Evolutionary conservation across 2,329 filamentous ascomycete genomes (phyloP).

Genomic region (Tolypocladium tropicale): DNA sequence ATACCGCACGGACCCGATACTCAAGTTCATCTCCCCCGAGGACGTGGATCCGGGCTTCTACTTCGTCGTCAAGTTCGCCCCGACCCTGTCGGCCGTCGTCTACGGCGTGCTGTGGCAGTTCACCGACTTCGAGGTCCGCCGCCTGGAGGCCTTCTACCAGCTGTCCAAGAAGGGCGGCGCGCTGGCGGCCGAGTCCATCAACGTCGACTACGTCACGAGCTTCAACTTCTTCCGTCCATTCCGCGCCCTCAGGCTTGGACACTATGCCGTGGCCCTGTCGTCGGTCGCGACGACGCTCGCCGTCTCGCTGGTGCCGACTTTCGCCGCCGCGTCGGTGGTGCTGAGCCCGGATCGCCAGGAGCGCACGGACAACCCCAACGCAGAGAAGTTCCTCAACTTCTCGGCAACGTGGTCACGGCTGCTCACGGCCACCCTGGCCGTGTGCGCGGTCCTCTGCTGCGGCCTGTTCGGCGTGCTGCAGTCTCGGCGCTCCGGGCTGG

Average conservation of each 20-base stretch:
- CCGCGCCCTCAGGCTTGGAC: slow-evolving; percentile 48
- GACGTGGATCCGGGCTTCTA: slow-evolving; percentile 43
- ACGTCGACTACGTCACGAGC: slow-evolving; percentile 63
- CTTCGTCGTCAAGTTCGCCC: slow-evolving; percentile 53
- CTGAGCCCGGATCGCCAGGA: slow-evolving; percentile 41
- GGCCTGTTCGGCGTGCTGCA: slow-evolving; percentile 51
- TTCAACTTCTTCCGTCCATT: slow-evolving; percentile 57
- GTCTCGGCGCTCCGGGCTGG: slow-evolving; percentile 52
- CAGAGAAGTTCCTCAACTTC: slow-evolving; percentile 44
- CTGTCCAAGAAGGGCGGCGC: slow-evolving; percentile 51
- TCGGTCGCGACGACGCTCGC: slow-evolving; percentile 55
- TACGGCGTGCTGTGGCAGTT: slow-evolving; percentile 59
- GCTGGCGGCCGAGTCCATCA: slow-evolving; percentile 55
- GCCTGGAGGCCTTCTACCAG: slow-evolving; percentile 58
- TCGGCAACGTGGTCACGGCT: slow-evolving; percentile 50
- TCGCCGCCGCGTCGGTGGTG: slow-evolving; percentile 52
- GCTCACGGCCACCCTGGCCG: slow-evolving; percentile 42
- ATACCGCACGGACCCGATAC: slow-evolving; percentile 32
- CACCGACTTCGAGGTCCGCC: slow-evolving; percentile 54
- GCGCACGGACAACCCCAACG: slow-evolving; percentile 29
- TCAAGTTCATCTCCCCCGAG: slow-evolving; percentile 37
- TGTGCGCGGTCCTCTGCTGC: slow-evolving; percentile 48
- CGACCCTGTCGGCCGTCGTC: slow-evolving; percentile 49
- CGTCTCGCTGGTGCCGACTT: slow-evolving; percentile 57
- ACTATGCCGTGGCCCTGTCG: slow-evolving; percentile 59